These are phyloP conservation scores for Ramaria sp. DNA, from an alignment of 768 basidiomycete species.

Conservation along the genomic window DNA sequence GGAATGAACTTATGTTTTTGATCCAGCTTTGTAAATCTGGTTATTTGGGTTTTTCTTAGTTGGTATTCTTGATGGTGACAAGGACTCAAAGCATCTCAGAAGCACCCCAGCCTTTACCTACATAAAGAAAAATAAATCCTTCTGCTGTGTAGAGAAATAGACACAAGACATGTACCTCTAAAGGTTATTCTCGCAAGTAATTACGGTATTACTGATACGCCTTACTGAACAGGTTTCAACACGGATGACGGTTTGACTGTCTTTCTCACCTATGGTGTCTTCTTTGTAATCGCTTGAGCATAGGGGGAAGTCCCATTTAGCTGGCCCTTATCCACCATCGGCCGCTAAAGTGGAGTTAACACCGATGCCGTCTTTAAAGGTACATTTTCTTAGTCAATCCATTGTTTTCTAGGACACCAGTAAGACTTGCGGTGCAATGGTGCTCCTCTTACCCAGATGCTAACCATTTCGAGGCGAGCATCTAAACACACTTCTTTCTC, in stretches of 20 bases:
- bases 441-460: too few species aligned
- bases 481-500: too few species aligned
- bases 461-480: too few species aligned
- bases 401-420: too few species aligned
- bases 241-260: neutral
- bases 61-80: constrained; percentile 57
- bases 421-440: too few species aligned
- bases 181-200: constrained; percentile 47
- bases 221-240: constrained; percentile 10
- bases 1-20: constrained; percentile 34
- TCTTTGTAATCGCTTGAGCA: constrained; percentile 8
- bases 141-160: neutral
- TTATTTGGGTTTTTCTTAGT: constrained; percentile 41
- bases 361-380: neutral
- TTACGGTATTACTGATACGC: too few species aligned
- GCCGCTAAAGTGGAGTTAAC: neutral
- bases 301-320: neutral
- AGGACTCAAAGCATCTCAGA: constrained; percentile 79
- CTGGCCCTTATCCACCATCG: neutral
- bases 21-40: constrained; percentile 54
- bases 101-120: constrained; percentile 85
- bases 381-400: neutral
- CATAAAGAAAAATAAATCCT: neutral
- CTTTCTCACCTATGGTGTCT: constrained; percentile 1
- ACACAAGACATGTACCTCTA: constrained; percentile 49